Evolutionary conservation across 2,329 filamentous ascomycete species (phyloP).

Genomic region (Fusarium devonianum): DNA sequence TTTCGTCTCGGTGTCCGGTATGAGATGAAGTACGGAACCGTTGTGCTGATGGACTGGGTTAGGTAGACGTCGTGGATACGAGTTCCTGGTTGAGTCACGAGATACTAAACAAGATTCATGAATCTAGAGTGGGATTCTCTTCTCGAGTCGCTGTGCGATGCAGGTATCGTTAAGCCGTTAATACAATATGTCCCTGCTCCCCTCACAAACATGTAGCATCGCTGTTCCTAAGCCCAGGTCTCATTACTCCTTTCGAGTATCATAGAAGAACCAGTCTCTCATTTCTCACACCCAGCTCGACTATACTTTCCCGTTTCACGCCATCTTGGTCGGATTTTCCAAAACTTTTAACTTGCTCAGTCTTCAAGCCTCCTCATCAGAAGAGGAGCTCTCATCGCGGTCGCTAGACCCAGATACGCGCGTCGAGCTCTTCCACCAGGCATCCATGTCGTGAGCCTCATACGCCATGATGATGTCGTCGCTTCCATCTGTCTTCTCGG

Average conservation of each 20-base stretch:
- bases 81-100: constrained; percentile 35
- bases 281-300: too few species aligned
- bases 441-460: constrained; percentile 3
- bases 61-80: constrained; percentile 41
- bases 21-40: constrained; percentile 35
- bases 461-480: constrained; percentile 17
- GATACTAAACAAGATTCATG: constrained; percentile 1
- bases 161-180: constrained; percentile 13
- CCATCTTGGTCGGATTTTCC: background rate
- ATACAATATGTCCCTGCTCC: constrained; percentile 12
- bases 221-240: background rate
- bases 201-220: background rate
- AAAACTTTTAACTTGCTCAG: too few species aligned
- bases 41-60: constrained; percentile 42
- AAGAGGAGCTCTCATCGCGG: background rate
- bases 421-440: constrained; percentile 3
- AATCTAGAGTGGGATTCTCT: constrained; percentile 7
- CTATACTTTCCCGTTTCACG: background rate
- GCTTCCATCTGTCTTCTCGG: background rate
- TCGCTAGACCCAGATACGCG: background rate
- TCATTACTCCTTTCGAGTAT: background rate
- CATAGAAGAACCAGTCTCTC: background rate
- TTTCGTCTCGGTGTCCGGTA: constrained; percentile 34
- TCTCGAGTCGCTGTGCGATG: constrained; percentile 4
- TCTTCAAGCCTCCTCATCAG: background rate